Conservation (phyloP, 768 basidiomycete genomes). For the Dendrothele bispora region DNA sequence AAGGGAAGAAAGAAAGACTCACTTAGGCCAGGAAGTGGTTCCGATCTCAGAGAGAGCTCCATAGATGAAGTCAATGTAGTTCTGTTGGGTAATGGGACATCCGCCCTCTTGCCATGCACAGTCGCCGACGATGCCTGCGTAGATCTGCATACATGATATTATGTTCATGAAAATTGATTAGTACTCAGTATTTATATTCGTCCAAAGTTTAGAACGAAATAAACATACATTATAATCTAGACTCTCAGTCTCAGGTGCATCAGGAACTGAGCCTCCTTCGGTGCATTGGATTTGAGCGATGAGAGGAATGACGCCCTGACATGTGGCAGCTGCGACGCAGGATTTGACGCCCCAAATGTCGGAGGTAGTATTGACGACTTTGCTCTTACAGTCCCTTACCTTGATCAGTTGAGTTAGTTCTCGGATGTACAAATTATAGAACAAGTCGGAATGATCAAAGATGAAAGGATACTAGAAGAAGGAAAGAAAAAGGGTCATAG, state of each 20-base stretch:
- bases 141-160: constrained; percentile 12
- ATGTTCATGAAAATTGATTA: no score
- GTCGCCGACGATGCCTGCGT: constrained; percentile 17
- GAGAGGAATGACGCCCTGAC: constrained; percentile 9
- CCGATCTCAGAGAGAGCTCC: constrained; percentile 8
- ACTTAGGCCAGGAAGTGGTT: constrained; percentile 1
- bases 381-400: constrained; percentile 4
- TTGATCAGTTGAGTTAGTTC: background rate
- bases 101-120: constrained; percentile 16
- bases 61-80: constrained; percentile 18
- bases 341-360: constrained; percentile 4
- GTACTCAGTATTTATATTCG: background rate
- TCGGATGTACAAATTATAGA: background rate
- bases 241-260: background rate
- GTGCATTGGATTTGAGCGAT: constrained; percentile 5
- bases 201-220: background rate
- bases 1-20: background rate
- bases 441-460: background rate
- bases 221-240: constrained; percentile 8
- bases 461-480: no score
- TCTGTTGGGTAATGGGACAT: constrained; percentile 19
- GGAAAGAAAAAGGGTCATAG: no score
- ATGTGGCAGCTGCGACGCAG: constrained; percentile 15
- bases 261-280: background rate
- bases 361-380: constrained; percentile 2